Base-by-base conservation (phyloP, 805 yeast species). In the Monosporozyma solicola region DNA sequence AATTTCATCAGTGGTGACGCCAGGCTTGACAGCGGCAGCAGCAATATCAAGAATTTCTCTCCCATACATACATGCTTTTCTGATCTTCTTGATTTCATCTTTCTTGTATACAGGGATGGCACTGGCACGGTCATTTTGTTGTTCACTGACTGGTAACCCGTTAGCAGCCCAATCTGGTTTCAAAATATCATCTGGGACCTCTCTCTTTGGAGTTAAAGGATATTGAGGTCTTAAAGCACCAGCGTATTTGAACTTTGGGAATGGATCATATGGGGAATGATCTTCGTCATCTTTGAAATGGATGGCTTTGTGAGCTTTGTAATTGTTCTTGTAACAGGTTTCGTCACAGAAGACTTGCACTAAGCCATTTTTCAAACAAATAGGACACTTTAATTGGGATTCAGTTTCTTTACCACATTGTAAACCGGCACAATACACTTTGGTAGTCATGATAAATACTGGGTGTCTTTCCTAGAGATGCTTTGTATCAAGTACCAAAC, bases 1-100 rank as follows among this genome's bases (percentile, higher is more conserved):
- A 53, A 94, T 74, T 66, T 86, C 92, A 66, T 94, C 98, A 29
- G 99, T 91, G 50, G 97, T 92, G 54, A 89, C 73, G 47, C 99
- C 99, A 0, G 96, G 95, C 57, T 74, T 79, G 43, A 89, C 75
- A 29, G 86, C 84, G 2, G 87, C 84, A 6, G 92, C 99, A 8
- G 94, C 95, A 10, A 78, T 74, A 70, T 94, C 99, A 55, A 91
- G 72, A n/a, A 94, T 82, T 67, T 91, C 97, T 67, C 99, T 79
- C 16, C 91, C 94, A 15, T 84, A 70, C 52, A 75, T 75, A 55
- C 86, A 83, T n/a, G 85, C 94, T 57, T 80, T 79, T 60, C 92
- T 82, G 71, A 91, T 82, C 59, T 79, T 83, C 56, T 76, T 84
- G 61, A 89, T 80, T 55, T 87, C 90, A 35, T 83, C 85, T n/a